Conservation (phyloP, 371 early-diverging fungal genomes). For the Mortierella polycephala region DNA sequence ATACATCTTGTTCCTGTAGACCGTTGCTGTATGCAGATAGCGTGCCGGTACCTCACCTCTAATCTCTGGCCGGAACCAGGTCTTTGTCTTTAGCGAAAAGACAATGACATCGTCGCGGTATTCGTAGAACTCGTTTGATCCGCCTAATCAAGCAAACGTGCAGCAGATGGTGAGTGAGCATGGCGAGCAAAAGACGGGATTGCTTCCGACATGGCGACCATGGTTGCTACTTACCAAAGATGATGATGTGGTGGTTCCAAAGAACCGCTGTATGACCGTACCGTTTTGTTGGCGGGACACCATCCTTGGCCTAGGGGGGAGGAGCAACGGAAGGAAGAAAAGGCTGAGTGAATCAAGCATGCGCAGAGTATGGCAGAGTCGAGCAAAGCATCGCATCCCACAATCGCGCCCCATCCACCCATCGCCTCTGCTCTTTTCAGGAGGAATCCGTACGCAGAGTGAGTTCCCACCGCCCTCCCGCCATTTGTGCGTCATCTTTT, state of each 20-base stretch:
- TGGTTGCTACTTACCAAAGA: conserved; percentile 60
- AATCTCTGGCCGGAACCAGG: conserved; percentile 71
- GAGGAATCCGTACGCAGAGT: too few relatives aligned
- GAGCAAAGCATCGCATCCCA: neutral
- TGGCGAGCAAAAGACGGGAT: neutral
- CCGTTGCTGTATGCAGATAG: conserved; percentile 70
- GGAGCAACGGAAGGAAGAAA: neutral
- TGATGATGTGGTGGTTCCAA: conserved; percentile 63
- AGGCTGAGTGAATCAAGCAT: neutral
- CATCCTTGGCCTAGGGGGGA: conserved; percentile 58
- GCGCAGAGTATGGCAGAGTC: neutral
- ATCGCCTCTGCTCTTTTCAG: too few relatives aligned
- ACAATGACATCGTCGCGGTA: conserved; percentile 75
- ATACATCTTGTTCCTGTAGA: conserved; percentile 70
- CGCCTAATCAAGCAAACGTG: conserved; percentile 54
- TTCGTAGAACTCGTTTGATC: conserved; percentile 66
- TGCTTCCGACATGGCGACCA: neutral
- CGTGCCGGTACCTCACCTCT: conserved; percentile 65
- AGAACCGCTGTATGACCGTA: conserved; percentile 69
- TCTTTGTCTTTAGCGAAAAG: conserved; percentile 65
- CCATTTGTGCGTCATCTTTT: too few relatives aligned
- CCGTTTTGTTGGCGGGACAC: conserved; percentile 65
- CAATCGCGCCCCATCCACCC: neutral
- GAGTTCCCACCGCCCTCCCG: too few relatives aligned
- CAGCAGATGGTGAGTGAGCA: neutral